phyloP scores from a whole-genome alignment of 176 grass and related monocot genomes.

The Hyparrhenia diplandra region DNA sequence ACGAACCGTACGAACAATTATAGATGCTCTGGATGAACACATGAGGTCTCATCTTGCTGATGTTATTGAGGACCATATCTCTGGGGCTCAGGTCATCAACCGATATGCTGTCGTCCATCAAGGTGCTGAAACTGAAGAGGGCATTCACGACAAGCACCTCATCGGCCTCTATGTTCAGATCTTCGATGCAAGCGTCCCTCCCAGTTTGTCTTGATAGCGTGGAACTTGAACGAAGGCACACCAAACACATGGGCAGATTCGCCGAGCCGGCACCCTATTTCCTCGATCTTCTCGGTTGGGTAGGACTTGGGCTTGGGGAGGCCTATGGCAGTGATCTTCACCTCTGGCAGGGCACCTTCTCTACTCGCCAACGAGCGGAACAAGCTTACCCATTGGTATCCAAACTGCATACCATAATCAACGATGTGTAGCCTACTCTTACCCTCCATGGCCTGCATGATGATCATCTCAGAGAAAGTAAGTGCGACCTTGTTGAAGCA shows the following conservation, averaged over 20 bases:
- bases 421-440: background rate
- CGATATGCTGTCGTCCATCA: background rate
- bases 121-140: background rate
- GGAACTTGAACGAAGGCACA: conserved; percentile 32
- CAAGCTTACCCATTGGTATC: background rate
- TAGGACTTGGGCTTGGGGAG: conserved; percentile 12
- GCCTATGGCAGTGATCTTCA: background rate
- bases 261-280: conserved; percentile 24
- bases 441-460: background rate
- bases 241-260: conserved; percentile 19
- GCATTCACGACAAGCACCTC: conserved; percentile 41
- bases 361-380: background rate
- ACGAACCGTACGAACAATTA: background rate
- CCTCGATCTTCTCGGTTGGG: conserved; percentile 13
- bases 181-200: conserved; percentile 2
- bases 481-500: background rate
- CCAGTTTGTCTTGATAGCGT: background rate
- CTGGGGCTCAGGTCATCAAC: background rate
- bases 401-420: background rate
- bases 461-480: background rate
- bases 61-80: background rate
- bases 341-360: background rate
- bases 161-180: conserved; percentile 11
- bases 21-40: background rate
- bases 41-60: background rate